Evolutionary conservation across 495 filamentous ascomycete genomes (phyloP), one percentile per base, ranked within the genome.

Genomic region (Penicillium ochrochloron): DNA sequence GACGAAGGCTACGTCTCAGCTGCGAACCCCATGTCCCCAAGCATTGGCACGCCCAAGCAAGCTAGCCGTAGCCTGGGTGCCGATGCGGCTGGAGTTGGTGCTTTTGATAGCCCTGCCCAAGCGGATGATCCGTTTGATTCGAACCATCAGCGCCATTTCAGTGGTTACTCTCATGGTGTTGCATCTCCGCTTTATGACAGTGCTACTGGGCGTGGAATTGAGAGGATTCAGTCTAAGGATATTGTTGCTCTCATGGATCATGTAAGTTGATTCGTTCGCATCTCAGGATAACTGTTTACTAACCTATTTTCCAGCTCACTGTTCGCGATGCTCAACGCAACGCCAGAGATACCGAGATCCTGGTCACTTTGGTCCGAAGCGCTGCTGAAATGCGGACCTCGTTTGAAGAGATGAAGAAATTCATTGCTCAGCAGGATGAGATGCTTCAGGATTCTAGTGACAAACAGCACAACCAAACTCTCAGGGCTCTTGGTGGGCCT

Each of bases 241-340:
- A 96, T 99, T 69, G 89, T 98, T 66, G 93, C 95, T 44, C 80
- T 99, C 29, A 98, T 99, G 95, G 94, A 99, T 72, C 95, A 96
- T 75, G 56, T 58, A 58, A 58, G 56, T 42, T 29, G 7, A 29
- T 29, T n/a, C n/a, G 25, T 4, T 33, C 37, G 14, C 19, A 15
- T 12, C 14, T 27, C 15, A 44, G 7, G 1, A 3, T 3, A 33
- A 17, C 7, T 4, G 7, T 44, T 41, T n/a, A 44, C 56, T 58
- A 21, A 58, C 56, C 5, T 44, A 8, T 5, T 12, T 10, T 6
- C 14, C 15, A 58, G 88, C 89, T 99, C 64, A 98, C 95, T 72
- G 96, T 97, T 65, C 89, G 95, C 14, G 95, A 99, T 81, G 94
- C 93, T 46, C 94, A 97, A 79, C 92, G 95, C 37, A 97, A 96